Conservation (phyloP, 352 stramenopile species). For the Phytophthora hibernalis region DNA sequence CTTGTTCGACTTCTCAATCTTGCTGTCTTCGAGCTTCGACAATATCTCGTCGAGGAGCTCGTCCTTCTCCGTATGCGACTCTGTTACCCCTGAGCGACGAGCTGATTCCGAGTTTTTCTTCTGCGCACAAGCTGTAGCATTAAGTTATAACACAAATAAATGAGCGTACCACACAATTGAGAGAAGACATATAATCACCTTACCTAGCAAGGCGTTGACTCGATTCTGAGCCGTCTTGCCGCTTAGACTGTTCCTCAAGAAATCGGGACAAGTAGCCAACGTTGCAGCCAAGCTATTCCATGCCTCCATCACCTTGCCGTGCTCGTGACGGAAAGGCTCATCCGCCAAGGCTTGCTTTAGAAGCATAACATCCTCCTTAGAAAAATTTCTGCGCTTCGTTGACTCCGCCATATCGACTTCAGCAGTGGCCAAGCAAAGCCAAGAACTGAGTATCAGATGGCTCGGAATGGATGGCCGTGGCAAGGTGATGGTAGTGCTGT, state of each 20-base stretch:
- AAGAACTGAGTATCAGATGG: too few species aligned
- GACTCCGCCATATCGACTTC: too few species aligned
- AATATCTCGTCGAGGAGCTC: slow-evolving; percentile 8
- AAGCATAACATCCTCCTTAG: neutral
- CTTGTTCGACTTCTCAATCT: neutral
- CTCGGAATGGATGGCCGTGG: too few species aligned
- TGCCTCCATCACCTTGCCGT: neutral
- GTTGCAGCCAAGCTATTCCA: neutral
- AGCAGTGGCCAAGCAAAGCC: too few species aligned
- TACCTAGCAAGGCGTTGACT: neutral
- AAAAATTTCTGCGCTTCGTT: neutral
- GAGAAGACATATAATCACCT: too few species aligned
- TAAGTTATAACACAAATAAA: too few species aligned
- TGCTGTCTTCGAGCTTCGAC: neutral
- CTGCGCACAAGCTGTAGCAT: neutral
- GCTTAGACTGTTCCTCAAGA: neutral
- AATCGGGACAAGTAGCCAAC: neutral
- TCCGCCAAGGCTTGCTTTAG: neutral
- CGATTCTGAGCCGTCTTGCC: neutral
- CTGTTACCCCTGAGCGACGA: slow-evolving; percentile 1
- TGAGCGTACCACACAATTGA: too few species aligned
- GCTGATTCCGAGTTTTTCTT: slow-evolving; percentile 4
- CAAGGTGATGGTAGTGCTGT: too few species aligned
- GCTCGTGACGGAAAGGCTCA: neutral
- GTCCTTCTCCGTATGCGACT: slow-evolving; percentile 12